Percentiles rank a stretch among this genome's conserved stretches.
phyloP scores from a whole-genome alignment of 2,329 filamentous ascomycete species.

The Pseudogymnoascus sp. region DNA sequence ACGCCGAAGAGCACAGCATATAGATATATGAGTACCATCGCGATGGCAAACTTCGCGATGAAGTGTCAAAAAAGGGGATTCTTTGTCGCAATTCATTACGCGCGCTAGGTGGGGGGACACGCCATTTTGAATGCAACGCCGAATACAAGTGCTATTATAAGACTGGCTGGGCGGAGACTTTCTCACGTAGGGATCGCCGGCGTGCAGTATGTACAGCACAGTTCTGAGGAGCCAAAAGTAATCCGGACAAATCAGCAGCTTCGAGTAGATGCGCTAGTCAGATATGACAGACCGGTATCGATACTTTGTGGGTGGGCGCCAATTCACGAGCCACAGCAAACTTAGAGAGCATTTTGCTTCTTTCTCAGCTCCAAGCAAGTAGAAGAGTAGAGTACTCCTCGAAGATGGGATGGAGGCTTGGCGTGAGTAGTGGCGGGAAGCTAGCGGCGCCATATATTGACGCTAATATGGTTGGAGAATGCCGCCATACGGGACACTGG shows the following conservation, averaged over 20 bases:
- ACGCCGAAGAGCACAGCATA: conserved; percentile 4
- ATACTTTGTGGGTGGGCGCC: neutral
- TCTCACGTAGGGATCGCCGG: neutral
- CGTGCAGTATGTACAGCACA: neutral
- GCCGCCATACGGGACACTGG: neutral
- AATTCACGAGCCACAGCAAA: neutral
- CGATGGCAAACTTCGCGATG: neutral
- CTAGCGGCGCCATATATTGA: neutral
- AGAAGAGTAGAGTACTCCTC: neutral
- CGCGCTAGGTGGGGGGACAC: neutral
- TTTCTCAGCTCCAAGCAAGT: neutral
- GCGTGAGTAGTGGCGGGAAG: neutral
- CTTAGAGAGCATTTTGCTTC: neutral
- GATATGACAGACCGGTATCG: neutral
- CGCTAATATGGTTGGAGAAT: neutral
- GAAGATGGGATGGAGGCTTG: neutral
- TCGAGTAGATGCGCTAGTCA: neutral
- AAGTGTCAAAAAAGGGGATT: neutral
- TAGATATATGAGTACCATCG: neutral
- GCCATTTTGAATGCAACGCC: neutral
- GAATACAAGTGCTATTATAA: neutral
- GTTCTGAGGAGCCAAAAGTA: neutral
- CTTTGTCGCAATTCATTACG: neutral
- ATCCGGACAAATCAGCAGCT: neutral
- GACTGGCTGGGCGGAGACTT: neutral